Percentiles rank a stretch among this genome's conserved stretches.
phyloP scores from a whole-genome alignment of 768 basidiomycete genomes.

The Xerocomellus chrysenteron region DNA sequence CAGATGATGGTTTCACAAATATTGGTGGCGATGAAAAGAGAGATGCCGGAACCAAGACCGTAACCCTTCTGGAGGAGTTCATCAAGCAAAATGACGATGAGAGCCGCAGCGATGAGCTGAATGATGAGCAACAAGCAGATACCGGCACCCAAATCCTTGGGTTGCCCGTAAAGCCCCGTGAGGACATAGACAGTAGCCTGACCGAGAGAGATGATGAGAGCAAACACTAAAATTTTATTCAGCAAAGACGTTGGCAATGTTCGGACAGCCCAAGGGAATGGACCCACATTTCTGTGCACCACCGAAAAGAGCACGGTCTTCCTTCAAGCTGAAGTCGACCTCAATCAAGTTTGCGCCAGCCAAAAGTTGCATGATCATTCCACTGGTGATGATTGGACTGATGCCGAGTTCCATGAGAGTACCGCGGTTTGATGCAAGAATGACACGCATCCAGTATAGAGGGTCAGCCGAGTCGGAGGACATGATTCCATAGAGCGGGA shows the following conservation, averaged over 20 bases:
- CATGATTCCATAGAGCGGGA: conserved; percentile 99
- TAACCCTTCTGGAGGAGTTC: conserved; percentile 99
- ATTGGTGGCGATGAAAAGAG: conserved; percentile 99
- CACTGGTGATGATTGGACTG: conserved; percentile 94
- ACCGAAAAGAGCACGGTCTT: conserved; percentile 93
- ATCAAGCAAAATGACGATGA: conserved; percentile 97
- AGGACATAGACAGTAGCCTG: conserved; percentile 97
- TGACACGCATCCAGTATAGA: conserved; percentile 99
- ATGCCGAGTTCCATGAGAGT: conserved; percentile 99
- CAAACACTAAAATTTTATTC: conserved; percentile 69
- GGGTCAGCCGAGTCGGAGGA: conserved; percentile 99
- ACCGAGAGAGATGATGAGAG: conserved; percentile 93
- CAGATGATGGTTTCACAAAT: conserved; percentile 99
- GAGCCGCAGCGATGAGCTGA: conserved; percentile 88
- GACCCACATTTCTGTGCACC: conserved; percentile 93
- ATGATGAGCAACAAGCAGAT: conserved; percentile 96
- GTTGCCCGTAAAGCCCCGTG: conserved; percentile 95
- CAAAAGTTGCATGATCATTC: conserved; percentile 99
- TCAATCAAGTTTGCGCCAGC: conserved; percentile 98
- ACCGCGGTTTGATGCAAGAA: conserved; percentile 96
- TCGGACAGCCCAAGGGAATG: not conserved
- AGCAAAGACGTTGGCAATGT: not conserved
- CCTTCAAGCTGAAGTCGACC: conserved; percentile 95
- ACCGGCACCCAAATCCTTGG: conserved; percentile 89
- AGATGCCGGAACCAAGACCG: conserved; percentile 97